Evolutionary conservation across 1,284 basidiomycete genomes (phyloP).

Genomic region (Rhodotorula sp.): DNA sequence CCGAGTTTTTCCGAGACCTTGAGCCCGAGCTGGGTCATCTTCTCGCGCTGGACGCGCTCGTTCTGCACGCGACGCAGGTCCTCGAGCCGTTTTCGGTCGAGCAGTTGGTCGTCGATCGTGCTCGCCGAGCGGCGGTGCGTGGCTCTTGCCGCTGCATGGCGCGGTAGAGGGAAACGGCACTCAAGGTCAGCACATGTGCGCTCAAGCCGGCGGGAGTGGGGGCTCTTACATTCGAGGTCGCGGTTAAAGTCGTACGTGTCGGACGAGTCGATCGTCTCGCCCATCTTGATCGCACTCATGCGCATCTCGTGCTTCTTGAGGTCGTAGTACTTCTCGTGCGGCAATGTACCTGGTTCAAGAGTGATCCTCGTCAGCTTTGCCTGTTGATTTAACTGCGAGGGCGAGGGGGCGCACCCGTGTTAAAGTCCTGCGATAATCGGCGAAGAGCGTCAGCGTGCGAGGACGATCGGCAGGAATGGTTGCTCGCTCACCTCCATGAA

Average conservation of each 20-base stretch:
- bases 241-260: constrained; percentile 68
- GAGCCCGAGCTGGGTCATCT: constrained; percentile 79
- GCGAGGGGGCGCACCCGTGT: constrained; percentile 57
- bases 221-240: constrained; percentile 61
- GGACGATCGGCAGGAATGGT: background rate
- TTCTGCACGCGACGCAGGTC: constrained; percentile 75
- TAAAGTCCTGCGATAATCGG: constrained; percentile 59
- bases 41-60: constrained; percentile 73
- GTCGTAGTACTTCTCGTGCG: constrained; percentile 88
- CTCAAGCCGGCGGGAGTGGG: background rate
- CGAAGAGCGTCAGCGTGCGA: background rate
- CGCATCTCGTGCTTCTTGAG: constrained; percentile 73
- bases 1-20: constrained; percentile 49
- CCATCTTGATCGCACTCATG: constrained; percentile 74
- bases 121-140: constrained; percentile 60
- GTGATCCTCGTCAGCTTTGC: background rate
- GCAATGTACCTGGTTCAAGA: constrained; percentile 51
- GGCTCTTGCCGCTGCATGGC: constrained; percentile 13
- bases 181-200: background rate
- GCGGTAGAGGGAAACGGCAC: too few relatives aligned
- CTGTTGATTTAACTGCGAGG: too few relatives aligned
- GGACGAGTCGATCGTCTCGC: constrained; percentile 66
- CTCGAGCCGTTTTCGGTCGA: constrained; percentile 71
- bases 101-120: constrained; percentile 65
- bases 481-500: constrained; percentile 55